phyloP scores from a whole-genome alignment of 1,139 yeast genomes.

The Taphrina betulina region DNA sequence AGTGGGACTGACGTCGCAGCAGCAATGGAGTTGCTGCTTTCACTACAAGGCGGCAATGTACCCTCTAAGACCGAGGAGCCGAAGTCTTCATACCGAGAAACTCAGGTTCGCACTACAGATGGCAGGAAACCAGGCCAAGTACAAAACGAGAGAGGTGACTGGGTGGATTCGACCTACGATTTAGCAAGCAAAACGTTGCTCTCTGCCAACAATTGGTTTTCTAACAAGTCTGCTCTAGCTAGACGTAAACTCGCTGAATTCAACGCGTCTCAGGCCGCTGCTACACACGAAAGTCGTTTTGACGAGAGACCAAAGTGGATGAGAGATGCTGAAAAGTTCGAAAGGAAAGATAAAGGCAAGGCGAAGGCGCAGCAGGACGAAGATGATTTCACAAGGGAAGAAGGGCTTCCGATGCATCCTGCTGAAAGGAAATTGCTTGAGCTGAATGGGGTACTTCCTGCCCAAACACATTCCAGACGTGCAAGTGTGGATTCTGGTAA shows the following conservation, averaged over 20 bases:
- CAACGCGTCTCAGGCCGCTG: slow-evolving; percentile 19
- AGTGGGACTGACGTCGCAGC: slow-evolving; percentile 62
- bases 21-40: slow-evolving; percentile 56
- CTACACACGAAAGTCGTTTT: slow-evolving; percentile 1
- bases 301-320: slow-evolving; percentile 33
- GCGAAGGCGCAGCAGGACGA: slow-evolving; percentile 12
- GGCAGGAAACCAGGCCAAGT: neutral
- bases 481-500: slow-evolving; percentile 21
- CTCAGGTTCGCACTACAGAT: neutral
- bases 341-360: slow-evolving; percentile 29
- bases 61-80: neutral
- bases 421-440: slow-evolving; percentile 24
- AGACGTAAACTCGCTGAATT: slow-evolving; percentile 29
- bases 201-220: slow-evolving; percentile 21
- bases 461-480: neutral
- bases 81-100: no score
- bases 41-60: slow-evolving; percentile 1
- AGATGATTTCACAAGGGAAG: slow-evolving; percentile 20
- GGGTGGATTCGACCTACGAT: slow-evolving; percentile 30
- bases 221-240: slow-evolving; percentile 28
- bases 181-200: slow-evolving; percentile 23
- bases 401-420: slow-evolving; percentile 30
- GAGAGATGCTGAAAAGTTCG: slow-evolving; percentile 29
- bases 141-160: slow-evolving; percentile 23
- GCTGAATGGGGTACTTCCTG: slow-evolving; percentile 21